A percentile compares a stretch with the other conserved stretches of the same genome.
These are phyloP conservation scores for Tuber indicum DNA, from an alignment of 495 filamentous ascomycete genomes.

Conservation along the genomic window DNA sequence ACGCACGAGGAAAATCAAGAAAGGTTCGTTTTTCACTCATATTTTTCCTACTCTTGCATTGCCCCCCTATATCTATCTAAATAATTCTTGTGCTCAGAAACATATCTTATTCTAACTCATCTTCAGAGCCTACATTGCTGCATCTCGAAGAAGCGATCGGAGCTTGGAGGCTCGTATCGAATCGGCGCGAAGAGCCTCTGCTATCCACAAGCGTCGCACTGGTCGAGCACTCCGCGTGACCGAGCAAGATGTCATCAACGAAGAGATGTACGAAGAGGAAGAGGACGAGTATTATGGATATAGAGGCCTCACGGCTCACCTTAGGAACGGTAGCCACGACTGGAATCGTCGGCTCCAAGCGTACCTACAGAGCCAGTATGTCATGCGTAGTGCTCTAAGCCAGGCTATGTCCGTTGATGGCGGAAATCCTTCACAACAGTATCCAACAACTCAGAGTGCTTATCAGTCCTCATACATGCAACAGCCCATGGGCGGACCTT, in stretches of 20 bases:
- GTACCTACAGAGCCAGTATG: conserved; percentile 55
- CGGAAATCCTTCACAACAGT: conserved; percentile 48
- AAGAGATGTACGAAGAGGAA: conserved; percentile 97
- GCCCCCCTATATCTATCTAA: conserved; percentile 7
- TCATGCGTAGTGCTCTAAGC: conserved; percentile 52
- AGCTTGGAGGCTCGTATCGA: conserved; percentile 84
- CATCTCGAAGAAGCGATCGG: conserved; percentile 82
- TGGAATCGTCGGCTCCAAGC: conserved; percentile 55
- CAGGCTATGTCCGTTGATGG: conserved; percentile 38
- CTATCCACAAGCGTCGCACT: conserved; percentile 83
- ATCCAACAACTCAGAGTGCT: conserved; percentile 47
- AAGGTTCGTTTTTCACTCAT: conserved; percentile 49
- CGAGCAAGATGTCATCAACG: conserved; percentile 79
- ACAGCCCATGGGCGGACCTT: conserved; percentile 19
- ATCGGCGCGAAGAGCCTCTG: conserved; percentile 78
- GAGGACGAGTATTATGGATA: conserved; percentile 60
- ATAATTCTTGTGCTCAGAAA: background rate
- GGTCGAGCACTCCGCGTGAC: conserved; percentile 77
- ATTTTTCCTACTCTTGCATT: conserved; percentile 10
- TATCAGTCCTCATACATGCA: conserved; percentile 27
- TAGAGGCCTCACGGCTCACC: conserved; percentile 51
- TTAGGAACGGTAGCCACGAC: conserved; percentile 51
- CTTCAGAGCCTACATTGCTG: conserved; percentile 81
- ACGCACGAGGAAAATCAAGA: conserved; percentile 91
- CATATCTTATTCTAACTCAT: conserved; percentile 20